These are phyloP conservation scores for Collybiopsis luxurians DNA, from an alignment of 768 basidiomycete genomes.

Conservation along the genomic window DNA sequence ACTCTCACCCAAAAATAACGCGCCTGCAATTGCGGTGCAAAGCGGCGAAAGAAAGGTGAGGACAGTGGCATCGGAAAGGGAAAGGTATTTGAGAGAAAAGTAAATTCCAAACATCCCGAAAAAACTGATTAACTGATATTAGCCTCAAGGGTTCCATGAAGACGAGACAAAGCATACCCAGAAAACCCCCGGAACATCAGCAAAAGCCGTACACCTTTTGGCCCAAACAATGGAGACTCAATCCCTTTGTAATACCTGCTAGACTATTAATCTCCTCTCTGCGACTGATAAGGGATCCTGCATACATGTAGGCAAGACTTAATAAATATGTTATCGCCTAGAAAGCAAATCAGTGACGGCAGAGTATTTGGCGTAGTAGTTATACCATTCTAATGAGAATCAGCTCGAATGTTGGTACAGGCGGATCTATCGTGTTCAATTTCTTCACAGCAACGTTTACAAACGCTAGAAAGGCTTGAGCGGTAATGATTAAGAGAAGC, in stretches of 20 bases:
- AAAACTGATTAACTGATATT: slow-evolving; percentile 39
- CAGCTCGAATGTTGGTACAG: slow-evolving; percentile 56
- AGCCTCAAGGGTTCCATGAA: slow-evolving; percentile 3
- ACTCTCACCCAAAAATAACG: slow-evolving; percentile 58
- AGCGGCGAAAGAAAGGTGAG: slow-evolving; percentile 75
- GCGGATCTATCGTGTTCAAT: slow-evolving; percentile 54
- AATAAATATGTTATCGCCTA: slow-evolving; percentile 52
- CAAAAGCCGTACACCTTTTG: slow-evolving; percentile 47
- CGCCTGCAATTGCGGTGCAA: slow-evolving; percentile 58
- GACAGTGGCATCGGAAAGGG: slow-evolving; percentile 75
- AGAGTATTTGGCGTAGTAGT: neutral
- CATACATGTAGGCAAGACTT: slow-evolving; percentile 50
- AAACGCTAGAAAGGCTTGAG: slow-evolving; percentile 58
- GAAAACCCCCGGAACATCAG: slow-evolving; percentile 46
- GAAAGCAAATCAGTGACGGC: neutral
- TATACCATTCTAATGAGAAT: slow-evolving; percentile 60
- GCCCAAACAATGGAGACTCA: slow-evolving; percentile 53
- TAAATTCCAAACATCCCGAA: slow-evolving; percentile 70
- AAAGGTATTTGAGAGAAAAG: slow-evolving; percentile 70
- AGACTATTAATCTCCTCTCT: neutral
- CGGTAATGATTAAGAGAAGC: slow-evolving; percentile 51
- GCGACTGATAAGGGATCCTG: slow-evolving; percentile 2
- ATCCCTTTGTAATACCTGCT: slow-evolving; percentile 36
- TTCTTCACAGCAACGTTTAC: slow-evolving; percentile 67
- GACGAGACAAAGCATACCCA: slow-evolving; percentile 31